Conservation (phyloP, 305 asterid species). For the Solanum hybrid region DNA sequence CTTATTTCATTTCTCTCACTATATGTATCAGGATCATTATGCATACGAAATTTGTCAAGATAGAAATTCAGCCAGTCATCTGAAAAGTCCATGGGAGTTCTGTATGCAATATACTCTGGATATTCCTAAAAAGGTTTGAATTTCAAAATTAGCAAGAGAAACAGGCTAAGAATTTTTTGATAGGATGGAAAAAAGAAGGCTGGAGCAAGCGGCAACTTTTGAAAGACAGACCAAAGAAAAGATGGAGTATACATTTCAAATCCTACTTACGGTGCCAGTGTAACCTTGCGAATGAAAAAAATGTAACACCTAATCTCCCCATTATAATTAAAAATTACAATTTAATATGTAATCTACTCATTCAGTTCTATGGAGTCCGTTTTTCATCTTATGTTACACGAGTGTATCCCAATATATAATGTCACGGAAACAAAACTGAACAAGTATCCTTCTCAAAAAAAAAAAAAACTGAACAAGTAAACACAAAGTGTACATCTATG, state of each 20-base stretch:
- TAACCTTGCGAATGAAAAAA: neutral
- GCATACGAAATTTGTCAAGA: conserved; percentile 80
- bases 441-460: neutral
- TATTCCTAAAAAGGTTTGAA: conserved; percentile 53
- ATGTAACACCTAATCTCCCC: neutral
- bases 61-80: conserved; percentile 96
- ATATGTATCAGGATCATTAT: conserved; percentile 38
- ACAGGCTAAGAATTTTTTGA: neutral
- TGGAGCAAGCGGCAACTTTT: neutral
- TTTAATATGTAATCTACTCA: neutral
- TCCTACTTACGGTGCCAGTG: neutral
- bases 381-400: neutral
- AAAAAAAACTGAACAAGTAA: neutral
- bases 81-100: conserved; percentile 51
- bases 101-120: conserved; percentile 74
- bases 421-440: neutral
- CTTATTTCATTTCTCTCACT: conserved; percentile 49
- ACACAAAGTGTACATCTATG: neutral
- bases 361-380: neutral
- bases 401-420: neutral
- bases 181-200: neutral
- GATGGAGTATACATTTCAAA: neutral
- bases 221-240: neutral
- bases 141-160: neutral
- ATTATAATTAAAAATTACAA: neutral